Evolutionary conservation across 2,329 filamentous ascomycete genomes (phyloP), one percentile per base, ranked within the genome.

Genomic region (Pestalotiopsis sp.): DNA sequence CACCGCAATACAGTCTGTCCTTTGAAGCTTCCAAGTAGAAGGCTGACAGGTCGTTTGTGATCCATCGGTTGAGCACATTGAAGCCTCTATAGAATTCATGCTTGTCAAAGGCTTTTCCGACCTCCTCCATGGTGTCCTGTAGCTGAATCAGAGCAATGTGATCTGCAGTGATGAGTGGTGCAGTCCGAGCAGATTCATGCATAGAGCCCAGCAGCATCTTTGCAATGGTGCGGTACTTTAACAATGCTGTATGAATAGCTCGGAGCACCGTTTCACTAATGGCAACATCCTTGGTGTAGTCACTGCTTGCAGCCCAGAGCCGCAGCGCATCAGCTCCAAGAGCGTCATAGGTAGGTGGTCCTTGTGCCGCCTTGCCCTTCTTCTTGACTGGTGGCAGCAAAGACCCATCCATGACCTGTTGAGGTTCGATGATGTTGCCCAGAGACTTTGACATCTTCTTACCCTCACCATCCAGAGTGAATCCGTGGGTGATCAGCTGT

Each of bases 391-490:
- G 90, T 5, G 92, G 92, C 14, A 97, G 81, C 12, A 97, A 84
- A 3, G 90, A 90, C 6, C 95, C 95, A 66, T 93, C 89, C 84
- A 98, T 96, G 72, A 99, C 94, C 71, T 97, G 86, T 6, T 88
- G 84, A 0, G 95, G 95, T 0, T 89, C 87, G 68, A 98, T 90
- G 36, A 93, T 91, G 76, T 99, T 99, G 17, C 96, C 96, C 1
- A 98, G 83, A 0, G 94, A 98, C 80, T 99, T 99, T 78, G 95
- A 98, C 96, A 99, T 99, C 80, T 99, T 99, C 78, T 93, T 94
- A n/a, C 95, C 95, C 45, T 92, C 84, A 64, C 92, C 87, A 75
- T 99, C 96, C 2, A 99, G 88, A 0, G 94, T 95, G 78, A 99
- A 99, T 1, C 96, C 96, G 77, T 99, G 96, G 0, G 96, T 99